Base-by-base conservation (phyloP, 371 early-diverging fungal species). In the Saksenaea oblongispora region DNA sequence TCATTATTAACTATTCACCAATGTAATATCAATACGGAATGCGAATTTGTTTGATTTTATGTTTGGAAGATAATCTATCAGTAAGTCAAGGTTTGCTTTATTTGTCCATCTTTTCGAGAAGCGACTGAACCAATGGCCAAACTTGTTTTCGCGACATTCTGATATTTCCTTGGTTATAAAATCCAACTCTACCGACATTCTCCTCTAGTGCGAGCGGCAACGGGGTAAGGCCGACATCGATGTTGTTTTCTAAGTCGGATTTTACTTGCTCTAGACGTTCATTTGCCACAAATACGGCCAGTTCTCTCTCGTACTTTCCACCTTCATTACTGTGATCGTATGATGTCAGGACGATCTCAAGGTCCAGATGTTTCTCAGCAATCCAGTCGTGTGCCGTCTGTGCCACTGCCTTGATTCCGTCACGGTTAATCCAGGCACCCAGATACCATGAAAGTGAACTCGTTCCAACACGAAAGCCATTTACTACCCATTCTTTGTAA, bases 61-160 rank as follows among this genome's bases (percentile, higher is more conserved):
- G 31, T 2, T 31, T 31, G 31, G 7, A 31, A 7, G 31, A 31
- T 7, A 7, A 31, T 31, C 7, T 31, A 31, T 7, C 2, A 31
- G 31, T 4, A 31, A 31, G 2, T 31, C 17, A n/a, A 41, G 14
- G n/a, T 41, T 17, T 47, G 22, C 22, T 24, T 22, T 47, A 47
- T 47, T 47, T 17, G 51, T 10, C 17, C 3, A 47, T 47, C 17
- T 17, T 53, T 42, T 61, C 53, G 26, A 61, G 36, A 34, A 53
- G 39, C 17, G 41, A 55, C 41, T 78, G 73, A 22, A 86, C 66
- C 35, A 82, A 61, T 5, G 92, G 92, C 85, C 89, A 89, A 8
- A 90, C 67, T 65, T 89, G 87, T 65, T 92, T 92, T 8, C 92
- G 76, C 3, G 88, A 85, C 72, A 78, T 74, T n/a, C 81, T 74